Base-by-base conservation (phyloP, 176 grass and related monocot species). In the Rhipidocladum racemiflorum region DNA sequence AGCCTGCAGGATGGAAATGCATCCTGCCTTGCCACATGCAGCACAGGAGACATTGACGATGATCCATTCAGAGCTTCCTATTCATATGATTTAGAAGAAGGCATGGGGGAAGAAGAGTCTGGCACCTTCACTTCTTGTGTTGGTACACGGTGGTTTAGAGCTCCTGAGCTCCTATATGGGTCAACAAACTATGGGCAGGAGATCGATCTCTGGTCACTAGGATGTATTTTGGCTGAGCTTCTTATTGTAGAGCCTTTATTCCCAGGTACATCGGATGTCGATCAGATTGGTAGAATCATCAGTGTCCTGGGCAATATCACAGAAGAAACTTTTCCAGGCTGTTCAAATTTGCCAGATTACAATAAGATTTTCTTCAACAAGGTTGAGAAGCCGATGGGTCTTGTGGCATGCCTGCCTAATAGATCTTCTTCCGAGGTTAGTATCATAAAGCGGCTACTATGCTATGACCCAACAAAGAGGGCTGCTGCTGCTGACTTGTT, bases 201-300 rank as follows among this genome's bases (percentile, higher is more conserved):
- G 79, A 53, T 98, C 16, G 95, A 98, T 62, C 92, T 98, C 24
- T 98, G 95, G 95, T 91, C 95, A 24, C 67, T 98, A 67, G 95
- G 92, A 55, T 98, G 95, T 56, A 91, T 98, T 68, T 91, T 98
- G 66, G 95, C 86, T 5, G 95, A 98, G 72, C 80, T 98, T 55
- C 28, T 92, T 32, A 93, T 61, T 72, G 79, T 91, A 39, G 90
- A 91, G 70, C 81, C 92, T 68, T 65, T 93, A 43, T 94, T 98
- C 79, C 86, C 86, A 36, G 95, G 95, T n/a, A 77, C 76, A 46
- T 91, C 95, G 1, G 95, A 98, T 85, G 91, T 98, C n/a, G 92
- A 95, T 81, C 92, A 98, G 84, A 87, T 95, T 53, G 85, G 90
- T 85, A 94, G 85, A 85, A 98, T 98, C 39, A 94, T 98, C 61